A percentile compares a stretch with the other conserved stretches of the same genome.
Evolutionary conservation across 148 eudicot genomes (phyloP).

Genomic region (Linanthus parryae): DNA sequence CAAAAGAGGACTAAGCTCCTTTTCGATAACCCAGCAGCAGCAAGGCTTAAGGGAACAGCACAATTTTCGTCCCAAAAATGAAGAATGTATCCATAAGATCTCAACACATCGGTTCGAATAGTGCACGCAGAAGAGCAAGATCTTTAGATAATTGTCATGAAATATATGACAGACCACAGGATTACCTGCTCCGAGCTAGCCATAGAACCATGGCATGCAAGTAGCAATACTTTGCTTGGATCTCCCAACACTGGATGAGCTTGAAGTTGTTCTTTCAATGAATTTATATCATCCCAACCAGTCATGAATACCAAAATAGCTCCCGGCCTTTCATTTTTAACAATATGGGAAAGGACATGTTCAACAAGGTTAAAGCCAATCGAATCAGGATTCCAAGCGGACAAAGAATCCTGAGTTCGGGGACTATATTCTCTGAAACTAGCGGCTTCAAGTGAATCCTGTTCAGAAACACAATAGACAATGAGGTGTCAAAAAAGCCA

Average conservation of each 20-base stretch:
- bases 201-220: conserved; percentile 99
- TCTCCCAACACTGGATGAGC: conserved; percentile 91
- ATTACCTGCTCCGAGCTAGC: conserved; percentile 92
- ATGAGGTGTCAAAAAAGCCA: conserved; percentile 7
- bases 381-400: conserved; percentile 99
- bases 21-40: no score
- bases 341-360: conserved; percentile 74
- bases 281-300: conserved; percentile 98
- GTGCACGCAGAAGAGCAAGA: not conserved
- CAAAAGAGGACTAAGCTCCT: no score
- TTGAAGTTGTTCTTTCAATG: conserved; percentile 89
- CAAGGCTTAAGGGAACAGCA: no score
- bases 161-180: not conserved
- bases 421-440: conserved; percentile 59
- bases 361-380: conserved; percentile 96
- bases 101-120: no score
- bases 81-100: no score
- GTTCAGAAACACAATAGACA: conserved; percentile 17
- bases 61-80: no score
- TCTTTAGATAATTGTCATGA: not conserved
- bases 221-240: conserved; percentile 74
- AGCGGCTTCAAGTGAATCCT: conserved; percentile 72
- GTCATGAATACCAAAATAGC: conserved; percentile 97
- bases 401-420: conserved; percentile 66
- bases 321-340: conserved; percentile 82